Base-by-base conservation (phyloP, 2,329 filamentous ascomycete genomes). In the Rhinocladiella mackenziei region DNA sequence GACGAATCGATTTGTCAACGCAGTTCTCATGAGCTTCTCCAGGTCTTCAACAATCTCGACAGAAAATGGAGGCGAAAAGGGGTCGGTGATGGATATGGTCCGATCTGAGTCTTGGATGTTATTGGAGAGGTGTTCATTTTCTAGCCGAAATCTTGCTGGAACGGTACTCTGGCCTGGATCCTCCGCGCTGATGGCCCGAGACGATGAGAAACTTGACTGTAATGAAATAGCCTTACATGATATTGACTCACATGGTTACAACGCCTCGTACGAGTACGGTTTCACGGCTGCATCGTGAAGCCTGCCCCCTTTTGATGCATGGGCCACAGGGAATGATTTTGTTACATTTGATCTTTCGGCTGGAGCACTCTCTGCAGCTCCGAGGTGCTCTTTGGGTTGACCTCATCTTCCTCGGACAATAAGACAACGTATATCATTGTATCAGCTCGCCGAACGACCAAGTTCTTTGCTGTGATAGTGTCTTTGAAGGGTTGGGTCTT, bases 281-380 rank as follows among this genome's bases (percentile, higher is more conserved):
- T 20, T 35, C 32, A 8, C 32, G 14, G 18, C 14, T 19, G 18
- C 32, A 35, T 13, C 14, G 13, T 10, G 20, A 17, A 9, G 14
- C 32, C 32, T 35, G 14, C 6, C 32, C 29, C 7, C 29, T 6
- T 15, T 20, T 35, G 17, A 20, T 35, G 32, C 32, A 35, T 20
- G 14, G 32, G 6, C 10, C 14, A 17, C 32, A 35, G 20, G 32
- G 32, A 13, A 35, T 35, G 7, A 18, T 10, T 14, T 35, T 18
- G 17, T 35, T 13, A 17, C 32, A 35, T 20, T 4, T 35, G 13
- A 35, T 35, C 13, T 35, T 35, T 13, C 32, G 32, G 10, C 9
- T 20, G 14, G 32, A 35, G 32, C 32, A 35, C 10, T 20, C 14
- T 20, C 14, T 35, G 32, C 32, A 35, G 17, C 32, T 35, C 14